These are phyloP conservation scores for Fragaria iinumae DNA, from an alignment of 306 rosid species.

Conservation along the genomic window DNA sequence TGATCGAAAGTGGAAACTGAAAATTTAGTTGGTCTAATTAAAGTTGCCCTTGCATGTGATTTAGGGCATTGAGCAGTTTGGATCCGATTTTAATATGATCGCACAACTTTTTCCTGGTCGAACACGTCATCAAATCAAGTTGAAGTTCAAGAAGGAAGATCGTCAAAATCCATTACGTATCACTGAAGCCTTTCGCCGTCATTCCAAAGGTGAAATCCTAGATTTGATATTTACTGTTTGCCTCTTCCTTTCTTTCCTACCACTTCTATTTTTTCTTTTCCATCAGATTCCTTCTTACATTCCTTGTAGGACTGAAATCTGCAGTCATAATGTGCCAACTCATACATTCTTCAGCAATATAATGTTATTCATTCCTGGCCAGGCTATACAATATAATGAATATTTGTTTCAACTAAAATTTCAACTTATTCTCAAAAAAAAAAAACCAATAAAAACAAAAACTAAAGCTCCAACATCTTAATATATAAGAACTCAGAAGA, in stretches of 20 bases:
- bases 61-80: constrained; percentile 70
- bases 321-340: background rate
- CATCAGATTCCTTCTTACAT: background rate
- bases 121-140: constrained; percentile 66
- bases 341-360: background rate
- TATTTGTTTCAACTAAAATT: background rate
- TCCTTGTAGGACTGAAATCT: background rate
- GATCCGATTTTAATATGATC: constrained; percentile 74
- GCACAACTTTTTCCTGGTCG: constrained; percentile 66
- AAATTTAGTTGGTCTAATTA: constrained; percentile 1
- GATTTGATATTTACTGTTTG: constrained; percentile 9
- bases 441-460: too few relatives aligned
- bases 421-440: too few relatives aligned
- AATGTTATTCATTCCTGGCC: background rate
- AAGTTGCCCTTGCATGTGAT: constrained; percentile 13
- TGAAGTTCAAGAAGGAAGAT: constrained; percentile 79
- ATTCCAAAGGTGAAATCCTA: constrained; percentile 46
- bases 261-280: background rate
- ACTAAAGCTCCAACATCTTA: too few relatives aligned
- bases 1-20: background rate
- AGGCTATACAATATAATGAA: background rate
- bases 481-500: background rate
- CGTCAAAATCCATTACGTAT: constrained; percentile 55
- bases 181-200: constrained; percentile 53
- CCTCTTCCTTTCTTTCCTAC: constrained; percentile 6